Base-by-base conservation (phyloP, 75 land plant species). In the Gnetum montanum region DNA sequence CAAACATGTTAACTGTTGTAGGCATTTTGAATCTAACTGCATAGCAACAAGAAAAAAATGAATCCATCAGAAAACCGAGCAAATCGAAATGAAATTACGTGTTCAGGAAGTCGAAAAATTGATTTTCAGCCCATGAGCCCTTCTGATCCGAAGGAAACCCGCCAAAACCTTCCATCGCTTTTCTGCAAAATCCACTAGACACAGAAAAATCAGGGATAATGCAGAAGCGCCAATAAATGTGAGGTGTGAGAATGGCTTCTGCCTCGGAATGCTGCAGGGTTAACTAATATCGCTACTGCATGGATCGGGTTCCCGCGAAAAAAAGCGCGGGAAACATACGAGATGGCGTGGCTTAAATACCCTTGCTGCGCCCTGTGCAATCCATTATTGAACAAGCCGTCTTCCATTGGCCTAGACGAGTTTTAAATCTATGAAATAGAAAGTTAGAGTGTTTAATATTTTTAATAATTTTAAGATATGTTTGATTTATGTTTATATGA, bases 31-130 rank as follows among this genome's bases (percentile, higher is more conserved):
- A 12, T 7, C 20, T 11, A 16, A 22, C 43, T 8, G 13, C 43
- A 10, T 10, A 46, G 0, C 15, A 22, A 23, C 1, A 12, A 23
- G 49, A 10, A 6, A 25, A 28, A 4, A 45, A 27, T 3, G 0
- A 30, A 25, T 15, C 8, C 20, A 8, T 49, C 51, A 18, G 8
- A 6, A 55, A 41, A 26, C 23, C 3, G 16, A 35, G 18, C n/a
- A n/a, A n/a, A n/a, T n/a, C n/a, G 36, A 19, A 4, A 15, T 34
- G 26, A 5, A 44, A 36, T 44, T 51, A 88, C 80, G 74, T 70
- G 58, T 74, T 84, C 67, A 89, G 90, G 63, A 89, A 89, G 16
- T 89, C 95, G 13, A 84, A 37, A 79, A 89, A 89, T 48, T 71
- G 57, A 65, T 76, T 79, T 59, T 82, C 90, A 6, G 86, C 95